These are phyloP conservation scores for Lactarius quietus DNA, from an alignment of 768 basidiomycete genomes.

Conservation along the genomic window DNA sequence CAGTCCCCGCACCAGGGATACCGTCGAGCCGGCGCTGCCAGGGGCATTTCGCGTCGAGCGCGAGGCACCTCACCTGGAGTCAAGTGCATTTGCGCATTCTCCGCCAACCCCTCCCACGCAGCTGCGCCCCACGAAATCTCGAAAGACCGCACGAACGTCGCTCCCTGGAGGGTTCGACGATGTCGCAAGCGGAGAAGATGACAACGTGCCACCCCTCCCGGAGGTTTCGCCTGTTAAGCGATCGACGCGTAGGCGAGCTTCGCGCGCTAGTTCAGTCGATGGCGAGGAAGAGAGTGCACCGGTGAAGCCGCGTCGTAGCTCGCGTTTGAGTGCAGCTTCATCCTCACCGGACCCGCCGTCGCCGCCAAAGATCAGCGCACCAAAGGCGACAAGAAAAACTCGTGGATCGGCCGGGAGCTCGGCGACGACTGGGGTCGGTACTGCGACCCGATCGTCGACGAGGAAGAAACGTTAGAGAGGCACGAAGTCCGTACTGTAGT, in stretches of 20 bases:
- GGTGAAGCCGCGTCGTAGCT: conserved; percentile 22
- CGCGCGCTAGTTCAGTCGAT: conserved; percentile 11
- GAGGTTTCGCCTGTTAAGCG: conserved; percentile 22
- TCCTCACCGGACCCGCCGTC: conserved; percentile 24
- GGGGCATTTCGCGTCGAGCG: conserved; percentile 17
- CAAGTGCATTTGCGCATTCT: conserved; percentile 10
- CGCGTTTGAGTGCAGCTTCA: conserved; percentile 25
- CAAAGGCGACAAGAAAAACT: conserved; percentile 15
- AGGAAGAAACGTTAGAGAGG: conserved; percentile 18
- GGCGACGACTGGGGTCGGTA: conserved; percentile 24
- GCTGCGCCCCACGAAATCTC: conserved; percentile 19
- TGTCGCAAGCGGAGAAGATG: conserved; percentile 23
- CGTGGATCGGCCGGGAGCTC: conserved; percentile 19
- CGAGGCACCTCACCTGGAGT: neutral
- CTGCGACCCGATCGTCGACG: conserved; percentile 17
- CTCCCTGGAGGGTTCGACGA: conserved; percentile 17
- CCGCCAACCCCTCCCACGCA: conserved; percentile 22
- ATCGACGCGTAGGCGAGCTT: conserved; percentile 11
- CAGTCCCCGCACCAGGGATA: conserved; percentile 3
- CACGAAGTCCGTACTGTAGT: neutral
- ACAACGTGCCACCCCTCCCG: conserved; percentile 24
- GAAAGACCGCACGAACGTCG: conserved; percentile 16
- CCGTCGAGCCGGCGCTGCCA: conserved; percentile 16
- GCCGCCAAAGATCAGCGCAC: conserved; percentile 20
- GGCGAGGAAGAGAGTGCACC: conserved; percentile 14